Evolutionary conservation across 805 yeast species (phyloP).

Genomic region (Candida mattraensis): DNA sequence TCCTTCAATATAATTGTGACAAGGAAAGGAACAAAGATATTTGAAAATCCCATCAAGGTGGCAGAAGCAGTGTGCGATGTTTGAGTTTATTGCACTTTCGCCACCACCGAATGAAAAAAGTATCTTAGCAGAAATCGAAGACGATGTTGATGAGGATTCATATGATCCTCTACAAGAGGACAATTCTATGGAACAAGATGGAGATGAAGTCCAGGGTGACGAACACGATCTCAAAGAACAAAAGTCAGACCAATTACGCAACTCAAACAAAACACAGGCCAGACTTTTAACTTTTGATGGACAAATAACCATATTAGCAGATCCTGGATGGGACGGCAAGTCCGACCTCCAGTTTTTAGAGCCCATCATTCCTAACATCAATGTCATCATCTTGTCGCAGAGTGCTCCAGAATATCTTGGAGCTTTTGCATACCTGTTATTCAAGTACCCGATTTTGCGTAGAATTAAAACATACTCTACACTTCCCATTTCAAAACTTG

Average conservation of each 20-base stretch:
- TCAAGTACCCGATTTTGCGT: conserved; percentile 56
- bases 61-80: conserved; percentile 21
- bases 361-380: conserved; percentile 47
- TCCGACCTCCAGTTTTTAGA: conserved; percentile 44
- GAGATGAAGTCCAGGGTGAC: too few relatives aligned
- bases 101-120: conserved; percentile 18
- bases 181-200: conserved; percentile 8
- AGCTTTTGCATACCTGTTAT: conserved; percentile 68
- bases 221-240: neutral
- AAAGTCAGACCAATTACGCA: neutral
- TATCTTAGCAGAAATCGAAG: conserved; percentile 7
- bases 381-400: conserved; percentile 80
- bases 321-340: conserved; percentile 73
- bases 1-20: too few relatives aligned
- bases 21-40: too few relatives aligned
- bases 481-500: conserved; percentile 84
- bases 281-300: conserved; percentile 56
- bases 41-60: too few relatives aligned
- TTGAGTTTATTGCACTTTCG: conserved; percentile 24
- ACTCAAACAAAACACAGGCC: conserved; percentile 23
- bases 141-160: conserved; percentile 15
- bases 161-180: conserved; percentile 17
- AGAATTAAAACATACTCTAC: conserved; percentile 82
- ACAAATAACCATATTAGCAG: conserved; percentile 57
- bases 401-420: conserved; percentile 79